Conservation (phyloP, 305 asterid species). For the Coffea humblotiana region DNA sequence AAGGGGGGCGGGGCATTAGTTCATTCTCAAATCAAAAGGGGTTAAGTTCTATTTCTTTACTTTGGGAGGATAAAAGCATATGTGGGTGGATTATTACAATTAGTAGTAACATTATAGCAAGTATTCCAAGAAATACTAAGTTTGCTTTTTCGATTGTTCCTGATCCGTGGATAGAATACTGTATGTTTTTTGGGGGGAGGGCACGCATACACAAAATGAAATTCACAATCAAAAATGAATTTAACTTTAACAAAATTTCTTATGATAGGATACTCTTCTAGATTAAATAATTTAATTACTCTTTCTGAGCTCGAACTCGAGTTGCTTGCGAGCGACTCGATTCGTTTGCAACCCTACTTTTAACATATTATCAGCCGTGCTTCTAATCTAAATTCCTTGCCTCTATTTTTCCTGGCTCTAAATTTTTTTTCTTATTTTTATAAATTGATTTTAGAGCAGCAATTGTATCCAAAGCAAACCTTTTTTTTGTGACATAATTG, state of each 20-base stretch:
- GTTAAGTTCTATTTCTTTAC: no score
- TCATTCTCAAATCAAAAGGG: not conserved
- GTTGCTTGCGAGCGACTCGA: no score
- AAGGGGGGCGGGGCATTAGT: not conserved
- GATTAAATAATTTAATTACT: not conserved
- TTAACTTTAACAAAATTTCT: not conserved
- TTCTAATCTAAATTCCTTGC: no score
- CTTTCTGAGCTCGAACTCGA: not conserved
- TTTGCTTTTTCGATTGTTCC: not conserved
- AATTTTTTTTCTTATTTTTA: no score
- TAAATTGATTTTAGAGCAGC: no score
- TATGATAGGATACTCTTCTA: not conserved
- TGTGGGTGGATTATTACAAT: not conserved
- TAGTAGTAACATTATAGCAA: not conserved
- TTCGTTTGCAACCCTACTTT: no score
- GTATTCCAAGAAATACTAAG: not conserved
- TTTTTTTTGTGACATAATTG: no score
- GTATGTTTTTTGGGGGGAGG: not conserved
- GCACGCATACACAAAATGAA: not conserved
- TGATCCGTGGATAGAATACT: not conserved
- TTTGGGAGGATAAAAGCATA: not conserved
- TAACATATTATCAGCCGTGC: no score
- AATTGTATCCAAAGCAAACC: no score
- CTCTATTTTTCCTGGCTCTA: no score
- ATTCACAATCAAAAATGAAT: not conserved